Conservation (phyloP, 2,329 filamentous ascomycete species). For the Penicillium sp. region DNA sequence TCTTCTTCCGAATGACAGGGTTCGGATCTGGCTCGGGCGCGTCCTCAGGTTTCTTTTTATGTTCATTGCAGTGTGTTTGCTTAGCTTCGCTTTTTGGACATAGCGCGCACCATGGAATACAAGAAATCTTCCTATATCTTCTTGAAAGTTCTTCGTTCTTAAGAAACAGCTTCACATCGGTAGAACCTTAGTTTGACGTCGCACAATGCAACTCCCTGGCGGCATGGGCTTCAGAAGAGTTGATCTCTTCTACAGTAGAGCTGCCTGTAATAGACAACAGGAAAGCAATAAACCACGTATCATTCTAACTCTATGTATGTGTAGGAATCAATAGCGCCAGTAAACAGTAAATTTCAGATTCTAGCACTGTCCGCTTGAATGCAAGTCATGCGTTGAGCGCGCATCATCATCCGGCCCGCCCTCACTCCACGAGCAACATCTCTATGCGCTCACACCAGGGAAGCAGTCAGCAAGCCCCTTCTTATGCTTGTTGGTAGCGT, state of each 20-base stretch:
- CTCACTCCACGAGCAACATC: not conserved
- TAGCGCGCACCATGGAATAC: not conserved
- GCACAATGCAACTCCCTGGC: too few species aligned
- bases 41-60: not conserved
- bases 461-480: slow-evolving; percentile 74
- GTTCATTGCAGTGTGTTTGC: not conserved
- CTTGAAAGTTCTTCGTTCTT: too few species aligned
- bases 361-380: not conserved
- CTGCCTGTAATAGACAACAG: not conserved
- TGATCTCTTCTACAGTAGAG: not conserved
- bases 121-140: not conserved
- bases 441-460: slow-evolving; percentile 42
- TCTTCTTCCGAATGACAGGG: not conserved
- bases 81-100: not conserved
- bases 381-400: not conserved
- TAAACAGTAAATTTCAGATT: not conserved
- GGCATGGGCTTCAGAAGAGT: not conserved
- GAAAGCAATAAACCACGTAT: not conserved
- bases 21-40: not conserved
- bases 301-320: slow-evolving; percentile 2
- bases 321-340: slow-evolving; percentile 1
- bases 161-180: too few species aligned
- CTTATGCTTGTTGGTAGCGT: slow-evolving; percentile 75
- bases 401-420: not conserved
- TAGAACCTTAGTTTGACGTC: not conserved